phyloP scores from a whole-genome alignment of 257 asterid species.

The Buddleja alternifolia region DNA sequence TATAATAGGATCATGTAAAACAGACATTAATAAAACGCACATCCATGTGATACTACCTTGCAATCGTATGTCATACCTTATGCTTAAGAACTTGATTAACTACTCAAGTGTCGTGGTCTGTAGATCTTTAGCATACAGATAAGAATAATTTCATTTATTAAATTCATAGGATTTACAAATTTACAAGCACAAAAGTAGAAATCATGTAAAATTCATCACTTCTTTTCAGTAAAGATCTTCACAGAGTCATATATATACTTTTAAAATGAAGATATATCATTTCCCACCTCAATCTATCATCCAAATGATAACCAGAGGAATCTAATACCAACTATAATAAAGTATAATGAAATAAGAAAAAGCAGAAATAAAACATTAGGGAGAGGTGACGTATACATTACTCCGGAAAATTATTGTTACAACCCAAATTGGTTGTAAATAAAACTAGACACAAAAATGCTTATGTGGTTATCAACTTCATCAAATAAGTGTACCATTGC shows the following conservation, averaged over 20 bases:
- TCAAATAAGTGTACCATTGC: neutral
- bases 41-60: neutral
- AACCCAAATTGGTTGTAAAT: neutral
- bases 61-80: neutral
- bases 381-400: neutral
- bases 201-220: neutral
- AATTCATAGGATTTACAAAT: too few relatives aligned
- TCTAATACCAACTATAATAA: neutral
- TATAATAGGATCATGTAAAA: neutral
- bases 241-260: neutral
- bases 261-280: neutral
- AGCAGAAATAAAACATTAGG: neutral
- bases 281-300: constrained; percentile 9
- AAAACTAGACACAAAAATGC: neutral
- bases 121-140: neutral
- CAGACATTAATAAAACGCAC: neutral
- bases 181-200: neutral
- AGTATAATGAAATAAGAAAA: neutral
- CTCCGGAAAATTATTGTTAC: too few relatives aligned
- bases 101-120: neutral
- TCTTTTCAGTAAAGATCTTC: neutral
- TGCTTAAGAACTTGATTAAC: neutral
- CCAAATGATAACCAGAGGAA: neutral
- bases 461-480: neutral
- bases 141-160: neutral